Evolutionary conservation across 768 basidiomycete species (phyloP), one percentile per base, ranked within the genome.

Genomic region (Basidioascus undulatus): DNA sequence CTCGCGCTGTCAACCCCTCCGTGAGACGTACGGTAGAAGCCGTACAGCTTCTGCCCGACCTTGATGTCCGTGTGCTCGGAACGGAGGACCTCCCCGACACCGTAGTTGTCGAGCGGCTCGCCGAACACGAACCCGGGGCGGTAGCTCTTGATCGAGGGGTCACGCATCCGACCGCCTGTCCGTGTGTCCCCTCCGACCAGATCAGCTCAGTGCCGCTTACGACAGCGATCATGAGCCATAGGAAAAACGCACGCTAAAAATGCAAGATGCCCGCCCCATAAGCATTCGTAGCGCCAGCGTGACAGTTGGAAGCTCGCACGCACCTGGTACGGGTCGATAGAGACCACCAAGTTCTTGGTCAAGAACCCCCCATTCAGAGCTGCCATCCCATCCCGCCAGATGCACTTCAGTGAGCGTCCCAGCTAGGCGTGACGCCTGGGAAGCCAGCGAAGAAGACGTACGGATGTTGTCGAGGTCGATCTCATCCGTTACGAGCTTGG

Each of bases 381-480:
- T 0, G 42, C 42, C n/a, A n/a, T n/a, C n/a, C n/a, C n/a, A n/a
- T n/a, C n/a, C n/a, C n/a, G n/a, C n/a, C n/a, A n/a, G n/a, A n/a
- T n/a, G n/a, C n/a, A n/a, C n/a, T n/a, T n/a, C n/a, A n/a, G n/a
- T n/a, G n/a, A n/a, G n/a, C n/a, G n/a, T n/a, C n/a, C n/a, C n/a
- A n/a, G n/a, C n/a, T n/a, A n/a, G n/a, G n/a, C n/a, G n/a, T n/a
- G n/a, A n/a, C n/a, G n/a, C n/a, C n/a, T n/a, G n/a, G n/a, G n/a
- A n/a, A n/a, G n/a, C n/a, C n/a, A n/a, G n/a, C n/a, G n/a, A n/a
- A n/a, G n/a, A n/a, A n/a, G n/a, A n/a, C n/a, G n/a, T n/a, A n/a
- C n/a, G n/a, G n/a, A n/a, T n/a, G 21, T 31, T 40, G 31, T 53
- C 52, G 27, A 53, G 50, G 40, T 55, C 53, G 40, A 55, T 44